Evolutionary conservation across 2,329 filamentous ascomycete genomes (phyloP).

Genomic region (Colletotrichum tanaceti): DNA sequence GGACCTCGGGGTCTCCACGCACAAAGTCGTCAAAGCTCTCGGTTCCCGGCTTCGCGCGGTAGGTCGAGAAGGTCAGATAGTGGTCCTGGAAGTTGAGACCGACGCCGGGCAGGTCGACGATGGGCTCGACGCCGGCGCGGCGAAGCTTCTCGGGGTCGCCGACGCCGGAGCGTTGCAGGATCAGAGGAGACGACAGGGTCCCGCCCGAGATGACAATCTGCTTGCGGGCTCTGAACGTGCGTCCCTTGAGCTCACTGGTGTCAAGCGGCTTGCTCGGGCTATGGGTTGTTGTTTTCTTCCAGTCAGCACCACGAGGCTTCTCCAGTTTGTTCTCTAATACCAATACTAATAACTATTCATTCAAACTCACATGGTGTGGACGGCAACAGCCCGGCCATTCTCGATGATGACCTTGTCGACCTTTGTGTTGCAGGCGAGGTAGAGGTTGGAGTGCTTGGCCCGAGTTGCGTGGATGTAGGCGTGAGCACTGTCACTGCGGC

Average conservation of each 20-base stretch:
- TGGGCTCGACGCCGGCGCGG: slow-evolving; percentile 73
- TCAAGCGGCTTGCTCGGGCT: slow-evolving; percentile 73
- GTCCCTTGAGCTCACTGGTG: slow-evolving; percentile 61
- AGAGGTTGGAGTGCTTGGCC: slow-evolving; percentile 75
- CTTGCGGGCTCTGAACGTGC: slow-evolving; percentile 75
- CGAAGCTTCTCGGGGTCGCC: slow-evolving; percentile 79
- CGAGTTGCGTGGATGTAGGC: slow-evolving; percentile 83
- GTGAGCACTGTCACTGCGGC: slow-evolving; percentile 81
- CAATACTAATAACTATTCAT: too few relatives aligned
- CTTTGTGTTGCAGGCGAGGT: slow-evolving; percentile 80
- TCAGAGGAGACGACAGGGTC: slow-evolving; percentile 78
- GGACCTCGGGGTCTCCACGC: slow-evolving; percentile 76
- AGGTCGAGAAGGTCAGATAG: slow-evolving; percentile 77
- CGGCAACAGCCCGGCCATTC: slow-evolving; percentile 76
- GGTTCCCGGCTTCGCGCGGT: slow-evolving; percentile 77
- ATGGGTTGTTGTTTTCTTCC: slow-evolving; percentile 40
- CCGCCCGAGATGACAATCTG: slow-evolving; percentile 80
- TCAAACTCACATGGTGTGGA: slow-evolving; percentile 68
- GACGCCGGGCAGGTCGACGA: slow-evolving; percentile 78
- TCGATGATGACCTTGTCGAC: slow-evolving; percentile 82
- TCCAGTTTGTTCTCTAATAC: slow-evolving; percentile 45
- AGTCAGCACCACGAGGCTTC: slow-evolving; percentile 33
- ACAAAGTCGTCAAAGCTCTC: slow-evolving; percentile 86
- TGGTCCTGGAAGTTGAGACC: slow-evolving; percentile 83
- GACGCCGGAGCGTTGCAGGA: slow-evolving; percentile 80